phyloP scores from a whole-genome alignment of 441 rosid genomes.

The Hura crepitans region DNA sequence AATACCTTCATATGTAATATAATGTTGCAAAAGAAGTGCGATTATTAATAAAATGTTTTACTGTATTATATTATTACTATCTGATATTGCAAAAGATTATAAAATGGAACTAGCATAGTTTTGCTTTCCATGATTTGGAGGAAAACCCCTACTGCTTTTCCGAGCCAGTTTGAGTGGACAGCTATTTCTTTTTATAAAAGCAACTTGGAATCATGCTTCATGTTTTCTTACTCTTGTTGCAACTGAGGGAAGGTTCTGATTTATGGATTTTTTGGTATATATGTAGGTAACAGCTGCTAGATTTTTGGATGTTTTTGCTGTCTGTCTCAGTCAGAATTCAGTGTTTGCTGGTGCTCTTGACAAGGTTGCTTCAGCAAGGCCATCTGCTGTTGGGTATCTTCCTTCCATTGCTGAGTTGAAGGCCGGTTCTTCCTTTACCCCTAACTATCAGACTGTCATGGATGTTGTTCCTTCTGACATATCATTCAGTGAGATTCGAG shows the following conservation, averaged over 20 bases:
- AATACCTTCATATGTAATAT: not conserved
- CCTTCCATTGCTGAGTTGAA: constrained; percentile 73
- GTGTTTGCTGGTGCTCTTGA: constrained; percentile 72
- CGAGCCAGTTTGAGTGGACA: not conserved
- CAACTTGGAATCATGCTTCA: not conserved
- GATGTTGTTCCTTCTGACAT: constrained; percentile 35
- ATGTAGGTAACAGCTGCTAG: constrained; percentile 74
- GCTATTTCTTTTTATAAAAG: not conserved
- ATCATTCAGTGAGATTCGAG: constrained; percentile 27
- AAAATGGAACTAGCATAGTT: not conserved
- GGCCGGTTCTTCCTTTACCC: constrained; percentile 36
- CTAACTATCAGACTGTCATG: constrained; percentile 26
- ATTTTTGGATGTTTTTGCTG: constrained; percentile 73
- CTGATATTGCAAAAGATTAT: not conserved
- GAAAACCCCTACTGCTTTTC: constrained; percentile 1
- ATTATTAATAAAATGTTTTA: not conserved
- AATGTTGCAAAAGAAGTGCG: not conserved
- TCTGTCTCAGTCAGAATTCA: constrained; percentile 68
- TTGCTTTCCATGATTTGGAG: not conserved
- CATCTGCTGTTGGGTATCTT: constrained; percentile 67
- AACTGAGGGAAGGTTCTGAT: constrained; percentile 5
- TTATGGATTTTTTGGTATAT: constrained; percentile 17
- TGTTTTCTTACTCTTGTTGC: constrained; percentile 12
- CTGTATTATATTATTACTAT: not conserved
- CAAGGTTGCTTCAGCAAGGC: constrained; percentile 53